A percentile compares a stretch with the other conserved stretches of the same genome.
Evolutionary conservation across 2,329 filamentous ascomycete species (phyloP).

Genomic region (Xylaria polymorpha): DNA sequence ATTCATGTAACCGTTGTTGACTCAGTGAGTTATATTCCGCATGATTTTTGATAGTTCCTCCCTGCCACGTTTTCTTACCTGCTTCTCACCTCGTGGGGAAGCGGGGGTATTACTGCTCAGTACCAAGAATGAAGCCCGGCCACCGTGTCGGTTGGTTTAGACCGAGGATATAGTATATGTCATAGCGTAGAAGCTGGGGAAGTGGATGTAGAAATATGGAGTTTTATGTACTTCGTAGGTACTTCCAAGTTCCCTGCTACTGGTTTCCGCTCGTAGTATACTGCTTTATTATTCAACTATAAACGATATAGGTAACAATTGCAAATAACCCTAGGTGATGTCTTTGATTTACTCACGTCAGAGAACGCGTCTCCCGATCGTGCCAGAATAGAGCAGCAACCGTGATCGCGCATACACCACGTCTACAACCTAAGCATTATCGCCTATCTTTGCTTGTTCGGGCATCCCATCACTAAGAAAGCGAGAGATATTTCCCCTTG

Average conservation of each 20-base stretch:
- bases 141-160: background rate
- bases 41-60: conserved; percentile 3
- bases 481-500: background rate
- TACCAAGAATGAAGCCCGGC: conserved; percentile 2
- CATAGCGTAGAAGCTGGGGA: conserved; percentile 3
- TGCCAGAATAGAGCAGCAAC: background rate
- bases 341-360: background rate
- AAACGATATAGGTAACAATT: background rate
- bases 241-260: background rate
- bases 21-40: conserved; percentile 5
- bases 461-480: background rate
- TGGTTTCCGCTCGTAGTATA: background rate
- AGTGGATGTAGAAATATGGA: conserved; percentile 3
- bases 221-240: conserved; percentile 4
- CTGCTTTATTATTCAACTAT: background rate
- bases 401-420: background rate
- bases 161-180: background rate
- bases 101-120: conserved; percentile 16
- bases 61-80: background rate
- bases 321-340: background rate
- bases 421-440: background rate
- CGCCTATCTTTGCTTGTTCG: conserved; percentile 1
- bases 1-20: background rate
- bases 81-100: conserved; percentile 4
- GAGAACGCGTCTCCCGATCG: conserved; percentile 15